Percentiles rank a stretch among this genome's conserved stretches.
Evolutionary conservation across 2,329 filamentous ascomycete species (phyloP).

Genomic region (Pseudogymnoascus sp.): DNA sequence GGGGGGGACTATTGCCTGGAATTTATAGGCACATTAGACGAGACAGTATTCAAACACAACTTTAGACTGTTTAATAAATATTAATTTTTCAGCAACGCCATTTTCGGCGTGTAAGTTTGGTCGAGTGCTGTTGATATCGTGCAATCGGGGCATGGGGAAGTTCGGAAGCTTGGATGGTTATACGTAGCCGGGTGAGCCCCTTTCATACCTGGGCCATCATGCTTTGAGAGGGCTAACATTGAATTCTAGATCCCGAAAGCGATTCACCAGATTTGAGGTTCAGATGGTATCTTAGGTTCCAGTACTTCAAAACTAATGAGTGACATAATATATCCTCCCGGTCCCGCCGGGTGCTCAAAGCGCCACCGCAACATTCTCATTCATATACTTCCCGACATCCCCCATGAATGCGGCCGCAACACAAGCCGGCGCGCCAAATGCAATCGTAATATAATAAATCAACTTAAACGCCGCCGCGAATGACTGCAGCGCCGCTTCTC

Average conservation of each 20-base stretch:
- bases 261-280: not conserved
- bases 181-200: not conserved
- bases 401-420: conserved; percentile 43
- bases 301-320: not conserved
- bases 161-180: not conserved
- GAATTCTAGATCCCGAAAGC: not conserved
- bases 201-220: not conserved
- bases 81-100: not conserved
- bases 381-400: conserved; percentile 40
- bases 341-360: conserved; percentile 22
- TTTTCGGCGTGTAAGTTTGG: not conserved
- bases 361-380: conserved; percentile 40
- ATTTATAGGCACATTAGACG: not conserved
- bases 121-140: not conserved
- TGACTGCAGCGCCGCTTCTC: not conserved
- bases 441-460: conserved; percentile 45
- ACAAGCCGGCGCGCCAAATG: conserved; percentile 41
- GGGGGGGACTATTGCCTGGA: not conserved
- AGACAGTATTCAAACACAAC: not conserved
- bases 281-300: not conserved
- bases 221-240: not conserved
- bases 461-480: conserved; percentile 37
- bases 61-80: not conserved
- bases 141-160: no score
- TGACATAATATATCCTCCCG: not conserved